Evolutionary conservation across 176 grass and related monocot genomes (phyloP).

Genomic region (Musa schizocarpa): DNA sequence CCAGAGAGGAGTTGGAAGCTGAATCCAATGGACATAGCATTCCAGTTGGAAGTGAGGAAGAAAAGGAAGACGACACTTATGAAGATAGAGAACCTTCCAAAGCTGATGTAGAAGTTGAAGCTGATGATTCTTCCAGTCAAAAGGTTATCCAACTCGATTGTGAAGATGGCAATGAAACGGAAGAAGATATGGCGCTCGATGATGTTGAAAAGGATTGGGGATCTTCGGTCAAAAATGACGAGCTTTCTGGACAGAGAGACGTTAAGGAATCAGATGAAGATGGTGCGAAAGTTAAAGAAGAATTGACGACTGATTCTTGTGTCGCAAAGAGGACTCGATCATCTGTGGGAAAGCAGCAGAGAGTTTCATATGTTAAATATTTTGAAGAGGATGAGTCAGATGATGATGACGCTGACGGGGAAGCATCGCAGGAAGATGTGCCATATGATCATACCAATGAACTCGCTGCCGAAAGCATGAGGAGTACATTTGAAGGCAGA

Average conservation of each 20-base stretch:
- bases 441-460: no score
- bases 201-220: no score
- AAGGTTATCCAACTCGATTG: no score
- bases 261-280: not conserved
- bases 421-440: constrained; percentile 24
- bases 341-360: constrained; percentile 37
- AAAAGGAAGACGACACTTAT: no score
- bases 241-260: no score
- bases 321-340: constrained; percentile 70
- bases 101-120: not conserved
- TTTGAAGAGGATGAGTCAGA: constrained; percentile 33
- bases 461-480: no score
- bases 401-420: constrained; percentile 62
- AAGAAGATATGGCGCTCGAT: not conserved
- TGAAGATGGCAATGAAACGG: not conserved
- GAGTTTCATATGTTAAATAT: constrained; percentile 58
- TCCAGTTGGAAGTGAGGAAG: not conserved
- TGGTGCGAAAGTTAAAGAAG: not conserved
- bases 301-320: constrained; percentile 19
- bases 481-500: no score
- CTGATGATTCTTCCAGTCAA: not conserved
- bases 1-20: not conserved
- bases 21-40: not conserved
- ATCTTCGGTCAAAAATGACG: no score
- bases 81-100: not conserved